Evolutionary conservation across 2,329 filamentous ascomycete species (phyloP), one percentile per base, ranked within the genome.

Genomic region (Xylariaceae sp.): DNA sequence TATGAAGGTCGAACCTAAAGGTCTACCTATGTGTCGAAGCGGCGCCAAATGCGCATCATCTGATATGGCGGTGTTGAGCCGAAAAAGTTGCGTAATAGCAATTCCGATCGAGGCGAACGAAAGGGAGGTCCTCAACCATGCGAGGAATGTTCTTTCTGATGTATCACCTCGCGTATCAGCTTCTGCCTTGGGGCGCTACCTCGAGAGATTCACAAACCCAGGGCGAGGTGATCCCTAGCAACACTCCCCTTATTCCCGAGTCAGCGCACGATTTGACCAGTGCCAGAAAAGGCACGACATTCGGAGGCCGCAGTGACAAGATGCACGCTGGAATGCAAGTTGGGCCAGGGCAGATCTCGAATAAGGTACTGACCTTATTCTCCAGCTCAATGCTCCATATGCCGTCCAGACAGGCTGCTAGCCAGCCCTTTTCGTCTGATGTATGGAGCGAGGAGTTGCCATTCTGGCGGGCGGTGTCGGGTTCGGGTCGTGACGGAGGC

Each of bases 161-260:
- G 22, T 12, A 18, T n/a, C 13, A 1, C 38, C 60, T 45, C 28
- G 31, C 19, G 44, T 49, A 47, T 64, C 42, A 66, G 57, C 33
- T 39, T 16, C 40, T 45, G 7, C 43, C 28, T 16, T 22, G 46
- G 17, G 14, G 13, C 45, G 34, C 42, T 17, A 44, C 18, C 40
- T 44, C 18, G 34, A 36, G 3, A n/a, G n/a, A 36, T 44, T 34
- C 34, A 55, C 73, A 47, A 72, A 92, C 88, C 88, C 45, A 94
- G 73, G 18, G 89, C 89, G 50, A 94, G 74, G 72, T 94, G 89
- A 69, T 94, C 89, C 63, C 89, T 77, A 11, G 89, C 89, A 38
- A 93, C 89, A 65, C 86, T 90, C 38, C 89, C 89, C 70, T 90
- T 93, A 65, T 94, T 94, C 69, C 94, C 89, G 54, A 94, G 71